Conservation (phyloP, 805 yeast genomes). For the Candida michaelii region DNA sequence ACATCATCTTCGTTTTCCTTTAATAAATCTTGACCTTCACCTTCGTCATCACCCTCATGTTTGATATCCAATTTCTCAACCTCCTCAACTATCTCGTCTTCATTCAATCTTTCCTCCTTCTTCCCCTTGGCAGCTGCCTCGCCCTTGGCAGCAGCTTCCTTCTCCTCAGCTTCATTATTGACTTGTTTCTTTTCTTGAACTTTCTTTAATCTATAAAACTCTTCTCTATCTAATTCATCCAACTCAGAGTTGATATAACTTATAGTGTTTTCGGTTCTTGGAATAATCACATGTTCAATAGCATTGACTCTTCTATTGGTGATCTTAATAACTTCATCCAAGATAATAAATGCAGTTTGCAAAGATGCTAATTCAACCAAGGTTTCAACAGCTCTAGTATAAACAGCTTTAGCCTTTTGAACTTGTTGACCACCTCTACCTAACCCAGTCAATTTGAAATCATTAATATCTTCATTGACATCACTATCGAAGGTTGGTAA, state of each 20-base stretch:
- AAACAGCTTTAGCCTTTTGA: constrained; percentile 88
- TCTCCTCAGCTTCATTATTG: constrained; percentile 61
- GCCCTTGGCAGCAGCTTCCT: constrained; percentile 6
- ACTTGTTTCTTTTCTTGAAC: constrained; percentile 93
- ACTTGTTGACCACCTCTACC: constrained; percentile 99
- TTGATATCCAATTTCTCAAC: constrained; percentile 26
- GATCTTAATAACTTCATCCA: constrained; percentile 96
- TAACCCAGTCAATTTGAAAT: constrained; percentile 92
- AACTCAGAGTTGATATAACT: constrained; percentile 88
- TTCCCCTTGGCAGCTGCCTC: too few relatives aligned
- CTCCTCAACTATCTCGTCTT: constrained; percentile 28
- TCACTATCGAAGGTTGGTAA: constrained; percentile 89
- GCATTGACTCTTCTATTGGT: constrained; percentile 98
- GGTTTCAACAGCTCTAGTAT: constrained; percentile 95
- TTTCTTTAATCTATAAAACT: constrained; percentile 92
- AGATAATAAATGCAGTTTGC: constrained; percentile 93
- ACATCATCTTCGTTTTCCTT: constrained; percentile 48
- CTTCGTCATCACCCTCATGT: constrained; percentile 40
- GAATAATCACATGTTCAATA: constrained; percentile 96
- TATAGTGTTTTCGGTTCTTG: constrained; percentile 96
- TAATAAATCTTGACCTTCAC: constrained; percentile 22
- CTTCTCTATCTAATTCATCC: constrained; percentile 98
- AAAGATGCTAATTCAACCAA: constrained; percentile 92
- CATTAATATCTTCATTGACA: constrained; percentile 82
- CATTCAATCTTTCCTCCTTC: constrained; percentile 15